Percentiles rank a stretch among this genome's conserved stretches.
These are phyloP conservation scores for Leonotis leonurus DNA, from an alignment of 257 asterid species.

Conservation along the genomic window DNA sequence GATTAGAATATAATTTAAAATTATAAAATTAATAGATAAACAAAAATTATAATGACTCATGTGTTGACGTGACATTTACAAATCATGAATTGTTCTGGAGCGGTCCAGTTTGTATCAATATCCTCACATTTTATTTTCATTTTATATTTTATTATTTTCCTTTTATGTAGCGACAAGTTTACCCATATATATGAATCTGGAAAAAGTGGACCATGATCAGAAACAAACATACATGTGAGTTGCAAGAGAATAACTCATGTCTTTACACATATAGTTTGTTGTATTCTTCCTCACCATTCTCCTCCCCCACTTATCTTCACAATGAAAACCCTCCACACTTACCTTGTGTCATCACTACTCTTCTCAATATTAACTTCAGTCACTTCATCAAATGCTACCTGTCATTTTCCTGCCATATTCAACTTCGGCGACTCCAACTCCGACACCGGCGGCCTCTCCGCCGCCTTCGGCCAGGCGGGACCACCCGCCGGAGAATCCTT, in stretches of 20 bases:
- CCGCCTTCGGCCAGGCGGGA: conserved; percentile 83
- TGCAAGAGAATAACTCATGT: too few relatives aligned
- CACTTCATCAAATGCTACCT: conserved; percentile 12
- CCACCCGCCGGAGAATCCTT: conserved; percentile 77
- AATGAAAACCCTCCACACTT: conserved; percentile 10
- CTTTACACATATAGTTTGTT: too few relatives aligned
- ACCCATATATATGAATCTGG: not conserved
- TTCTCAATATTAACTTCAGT: conserved; percentile 8
- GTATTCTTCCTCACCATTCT: not conserved
- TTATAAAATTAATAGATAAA: too few relatives aligned
- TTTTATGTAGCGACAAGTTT: not conserved
- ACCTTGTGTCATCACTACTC: not conserved
- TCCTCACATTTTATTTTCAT: not conserved
- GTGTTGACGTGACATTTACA: too few relatives aligned
- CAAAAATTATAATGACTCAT: too few relatives aligned
- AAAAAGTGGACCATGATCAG: not conserved
- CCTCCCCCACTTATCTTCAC: not conserved
- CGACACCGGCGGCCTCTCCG: conserved; percentile 95
- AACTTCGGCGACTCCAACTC: conserved; percentile 95
- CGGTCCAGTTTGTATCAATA: too few relatives aligned
- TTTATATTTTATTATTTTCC: too few relatives aligned
- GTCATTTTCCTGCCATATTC: conserved; percentile 74
- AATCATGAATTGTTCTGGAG: too few relatives aligned
- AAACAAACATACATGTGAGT: conserved; percentile 17
- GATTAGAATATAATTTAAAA: too few relatives aligned